Percentiles rank a stretch among this genome's conserved stretches.
phyloP scores from a whole-genome alignment of 805 yeast species.

The Wickerhamiella siamensis region DNA sequence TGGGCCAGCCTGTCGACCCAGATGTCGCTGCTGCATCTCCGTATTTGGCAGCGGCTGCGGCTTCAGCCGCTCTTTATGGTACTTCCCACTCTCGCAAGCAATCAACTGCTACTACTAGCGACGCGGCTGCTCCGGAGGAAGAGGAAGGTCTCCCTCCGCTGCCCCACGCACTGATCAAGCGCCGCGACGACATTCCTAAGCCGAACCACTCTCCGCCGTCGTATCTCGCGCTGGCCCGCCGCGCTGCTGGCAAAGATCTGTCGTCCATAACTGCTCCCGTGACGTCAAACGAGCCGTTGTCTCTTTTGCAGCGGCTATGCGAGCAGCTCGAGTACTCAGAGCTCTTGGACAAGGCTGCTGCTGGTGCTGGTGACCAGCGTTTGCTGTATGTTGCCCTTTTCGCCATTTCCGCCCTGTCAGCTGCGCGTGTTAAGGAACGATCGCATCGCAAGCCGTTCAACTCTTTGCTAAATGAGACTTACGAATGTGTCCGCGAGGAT shows the following conservation, averaged over 20 bases:
- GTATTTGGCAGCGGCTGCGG: not conserved
- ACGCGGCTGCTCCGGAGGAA: slow-evolving; percentile 13
- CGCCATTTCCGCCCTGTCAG: slow-evolving; percentile 61
- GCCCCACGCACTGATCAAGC: slow-evolving; percentile 32
- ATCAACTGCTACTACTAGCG: not conserved
- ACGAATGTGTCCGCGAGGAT: slow-evolving; percentile 76
- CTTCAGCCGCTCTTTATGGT: not conserved
- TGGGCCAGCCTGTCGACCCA: not conserved
- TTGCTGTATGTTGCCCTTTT: slow-evolving; percentile 58
- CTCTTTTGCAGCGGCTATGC: slow-evolving; percentile 63
- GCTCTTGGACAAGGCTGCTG: slow-evolving; percentile 49
- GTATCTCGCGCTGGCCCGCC: slow-evolving; percentile 60
- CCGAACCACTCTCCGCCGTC: slow-evolving; percentile 67
- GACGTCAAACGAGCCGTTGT: slow-evolving; percentile 79
- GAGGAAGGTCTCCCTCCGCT: slow-evolving; percentile 75
- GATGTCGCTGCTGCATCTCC: not conserved
- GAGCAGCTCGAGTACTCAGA: slow-evolving; percentile 68
- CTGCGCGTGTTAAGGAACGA: slow-evolving; percentile 60
- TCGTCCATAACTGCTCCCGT: slow-evolving; percentile 86
- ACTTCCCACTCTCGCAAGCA: not conserved
- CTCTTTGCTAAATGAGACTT: slow-evolving; percentile 89
- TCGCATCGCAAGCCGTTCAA: slow-evolving; percentile 82
- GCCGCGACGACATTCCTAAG: slow-evolving; percentile 43
- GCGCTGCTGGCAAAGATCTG: slow-evolving; percentile 85
- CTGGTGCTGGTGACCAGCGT: slow-evolving; percentile 38